A percentile compares a stretch with the other conserved stretches of the same genome.
Evolutionary conservation across 495 filamentous ascomycete genomes (phyloP).

Genomic region (Pseudoneurospora amorphoporcata): DNA sequence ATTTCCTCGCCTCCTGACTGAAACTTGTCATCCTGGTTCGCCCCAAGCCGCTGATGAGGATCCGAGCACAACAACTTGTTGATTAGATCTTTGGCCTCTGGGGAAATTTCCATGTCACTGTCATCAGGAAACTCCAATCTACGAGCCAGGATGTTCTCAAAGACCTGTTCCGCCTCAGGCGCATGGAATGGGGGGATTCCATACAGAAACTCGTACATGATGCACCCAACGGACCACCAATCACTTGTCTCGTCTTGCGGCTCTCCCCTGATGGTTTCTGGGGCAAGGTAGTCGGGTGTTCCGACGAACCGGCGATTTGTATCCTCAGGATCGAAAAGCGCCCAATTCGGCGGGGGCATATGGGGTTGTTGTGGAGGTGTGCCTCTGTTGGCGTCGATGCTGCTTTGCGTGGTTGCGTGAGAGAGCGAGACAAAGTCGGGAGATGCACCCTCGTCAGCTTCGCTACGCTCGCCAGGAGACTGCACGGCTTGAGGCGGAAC

Average conservation of each 20-base stretch:
- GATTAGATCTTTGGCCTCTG: constrained; percentile 86
- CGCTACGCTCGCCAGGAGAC: constrained; percentile 40
- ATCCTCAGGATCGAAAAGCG: constrained; percentile 91
- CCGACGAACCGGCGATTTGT: constrained; percentile 90
- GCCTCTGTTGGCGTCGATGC: constrained; percentile 27
- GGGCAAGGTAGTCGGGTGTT: constrained; percentile 93
- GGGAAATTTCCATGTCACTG: constrained; percentile 56
- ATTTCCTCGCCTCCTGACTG: constrained; percentile 82
- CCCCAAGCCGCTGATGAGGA: constrained; percentile 68
- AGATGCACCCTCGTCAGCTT: constrained; percentile 51
- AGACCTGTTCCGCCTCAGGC: constrained; percentile 81
- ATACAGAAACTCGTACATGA: constrained; percentile 94
- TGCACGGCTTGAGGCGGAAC: constrained; percentile 40
- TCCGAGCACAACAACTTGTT: constrained; percentile 78
- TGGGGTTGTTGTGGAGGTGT: constrained; percentile 54
- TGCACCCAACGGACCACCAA: constrained; percentile 98
- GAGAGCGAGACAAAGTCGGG: constrained; percentile 60
- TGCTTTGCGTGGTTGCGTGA: constrained; percentile 45
- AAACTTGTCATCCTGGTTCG: constrained; percentile 71
- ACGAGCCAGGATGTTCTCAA: constrained; percentile 87
- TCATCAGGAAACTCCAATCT: constrained; percentile 80
- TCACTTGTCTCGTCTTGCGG: constrained; percentile 97
- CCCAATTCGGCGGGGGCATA: constrained; percentile 93
- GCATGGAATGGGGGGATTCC: constrained; percentile 89
- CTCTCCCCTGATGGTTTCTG: constrained; percentile 89